These are phyloP conservation scores for Lenzites betulinus DNA, from an alignment of 768 basidiomycete genomes.

Conservation along the genomic window DNA sequence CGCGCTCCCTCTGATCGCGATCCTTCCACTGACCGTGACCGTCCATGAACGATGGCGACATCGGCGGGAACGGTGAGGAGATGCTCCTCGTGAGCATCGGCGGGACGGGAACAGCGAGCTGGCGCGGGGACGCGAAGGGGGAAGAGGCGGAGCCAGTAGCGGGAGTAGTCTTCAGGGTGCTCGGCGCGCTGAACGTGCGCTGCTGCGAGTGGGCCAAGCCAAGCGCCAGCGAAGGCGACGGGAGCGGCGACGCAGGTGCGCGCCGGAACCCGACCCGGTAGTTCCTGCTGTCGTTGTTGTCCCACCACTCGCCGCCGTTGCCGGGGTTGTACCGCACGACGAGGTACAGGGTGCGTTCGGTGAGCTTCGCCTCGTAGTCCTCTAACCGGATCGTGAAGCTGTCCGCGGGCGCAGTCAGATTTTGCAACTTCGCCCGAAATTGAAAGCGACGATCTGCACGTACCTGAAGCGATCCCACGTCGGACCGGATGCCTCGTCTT, in stretches of 20 bases:
- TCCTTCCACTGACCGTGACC: constrained; percentile 10
- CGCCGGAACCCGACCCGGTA: constrained; percentile 71
- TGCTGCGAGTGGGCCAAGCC: constrained; percentile 28
- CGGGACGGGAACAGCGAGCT: constrained; percentile 11
- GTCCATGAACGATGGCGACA: constrained; percentile 5
- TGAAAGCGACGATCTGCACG: constrained; percentile 15
- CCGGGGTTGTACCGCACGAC: constrained; percentile 54
- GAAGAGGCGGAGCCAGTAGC: constrained; percentile 20
- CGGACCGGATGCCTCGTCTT: constrained; percentile 11
- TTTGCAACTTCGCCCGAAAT: constrained; percentile 45
- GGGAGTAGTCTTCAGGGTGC: constrained; percentile 31
- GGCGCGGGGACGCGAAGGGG: constrained; percentile 6
- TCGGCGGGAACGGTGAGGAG: constrained; percentile 14
- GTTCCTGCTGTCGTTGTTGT: constrained; percentile 81
- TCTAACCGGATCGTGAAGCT: constrained; percentile 67
- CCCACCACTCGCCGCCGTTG: constrained; percentile 84
- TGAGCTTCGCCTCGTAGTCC: constrained; percentile 59
- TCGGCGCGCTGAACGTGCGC: constrained; percentile 34
- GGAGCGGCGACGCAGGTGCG: constrained; percentile 23
- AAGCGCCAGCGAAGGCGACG: constrained; percentile 14
- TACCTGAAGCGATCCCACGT: constrained; percentile 39
- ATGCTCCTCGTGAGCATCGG: constrained; percentile 16
- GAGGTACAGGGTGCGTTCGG: constrained; percentile 57
- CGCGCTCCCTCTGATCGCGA: constrained; percentile 10
- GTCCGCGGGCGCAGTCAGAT: constrained; percentile 40